A percentile compares a stretch with the other conserved stretches of the same genome.
phyloP scores from a whole-genome alignment of 2,329 filamentous ascomycete species.

The Scedosporium minutisporum region DNA sequence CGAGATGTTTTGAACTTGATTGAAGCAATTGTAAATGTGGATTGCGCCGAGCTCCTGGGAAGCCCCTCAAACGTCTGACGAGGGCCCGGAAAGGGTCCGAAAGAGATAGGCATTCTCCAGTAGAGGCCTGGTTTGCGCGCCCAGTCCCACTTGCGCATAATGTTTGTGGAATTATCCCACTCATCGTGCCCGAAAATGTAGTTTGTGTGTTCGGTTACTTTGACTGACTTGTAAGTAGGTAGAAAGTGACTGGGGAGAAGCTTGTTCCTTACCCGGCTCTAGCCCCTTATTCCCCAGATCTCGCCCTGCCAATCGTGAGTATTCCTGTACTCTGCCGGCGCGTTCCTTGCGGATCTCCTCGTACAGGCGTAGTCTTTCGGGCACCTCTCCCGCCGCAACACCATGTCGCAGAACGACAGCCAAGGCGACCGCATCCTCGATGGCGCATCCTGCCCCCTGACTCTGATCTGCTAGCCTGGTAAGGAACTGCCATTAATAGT shows the following conservation, averaged over 20 bases:
- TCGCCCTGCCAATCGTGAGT: neutral
- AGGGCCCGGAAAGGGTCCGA: constrained; percentile 36
- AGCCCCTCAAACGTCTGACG: constrained; percentile 22
- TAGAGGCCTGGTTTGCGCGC: constrained; percentile 23
- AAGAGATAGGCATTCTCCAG: constrained; percentile 34
- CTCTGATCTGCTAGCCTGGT: no score
- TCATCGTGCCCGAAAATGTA: constrained; percentile 53
- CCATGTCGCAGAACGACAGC: no score
- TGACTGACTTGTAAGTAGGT: neutral
- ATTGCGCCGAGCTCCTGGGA: constrained; percentile 10
- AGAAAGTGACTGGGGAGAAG: neutral
- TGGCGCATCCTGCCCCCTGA: no score
- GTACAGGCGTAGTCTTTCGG: no score
- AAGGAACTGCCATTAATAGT: no score
- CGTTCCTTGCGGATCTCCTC: no score
- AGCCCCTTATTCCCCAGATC: neutral
- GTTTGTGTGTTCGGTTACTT: constrained; percentile 29
- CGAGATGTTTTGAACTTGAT: constrained; percentile 37
- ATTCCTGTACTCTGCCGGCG: neutral
- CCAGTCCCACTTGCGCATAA: constrained; percentile 40
- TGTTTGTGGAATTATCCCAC: constrained; percentile 40
- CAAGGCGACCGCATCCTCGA: no score
- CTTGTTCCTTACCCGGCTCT: neutral
- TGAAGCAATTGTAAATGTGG: constrained; percentile 31
- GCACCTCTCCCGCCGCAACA: no score